These are phyloP conservation scores for Vaccinium vitisidaea DNA, from an alignment of 148 eudicot species.

Conservation along the genomic window DNA sequence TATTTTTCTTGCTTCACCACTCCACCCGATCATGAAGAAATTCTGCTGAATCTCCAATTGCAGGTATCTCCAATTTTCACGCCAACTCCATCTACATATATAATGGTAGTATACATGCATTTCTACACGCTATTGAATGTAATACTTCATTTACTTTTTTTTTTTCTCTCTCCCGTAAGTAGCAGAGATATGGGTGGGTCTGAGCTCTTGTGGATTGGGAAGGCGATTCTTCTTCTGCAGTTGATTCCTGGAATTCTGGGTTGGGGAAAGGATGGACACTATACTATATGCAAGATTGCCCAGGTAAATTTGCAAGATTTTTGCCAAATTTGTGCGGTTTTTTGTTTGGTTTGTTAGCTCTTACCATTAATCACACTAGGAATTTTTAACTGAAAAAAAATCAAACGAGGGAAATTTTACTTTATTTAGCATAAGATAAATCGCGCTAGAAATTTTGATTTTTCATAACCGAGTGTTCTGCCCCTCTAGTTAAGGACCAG, in stretches of 20 bases:
- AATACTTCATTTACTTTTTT: neutral
- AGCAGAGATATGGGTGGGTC: constrained; percentile 30
- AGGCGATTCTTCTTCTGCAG: constrained; percentile 35
- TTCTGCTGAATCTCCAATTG: neutral
- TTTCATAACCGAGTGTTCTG: neutral
- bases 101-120: neutral
- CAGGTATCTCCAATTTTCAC: neutral
- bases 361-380: neutral
- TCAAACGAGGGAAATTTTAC: neutral
- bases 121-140: neutral
- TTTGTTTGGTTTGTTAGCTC: neutral
- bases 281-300: constrained; percentile 60
- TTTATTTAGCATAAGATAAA: neutral
- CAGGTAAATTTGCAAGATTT: constrained; percentile 39
- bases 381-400: neutral
- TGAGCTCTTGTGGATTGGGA: constrained; percentile 31
- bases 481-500: neutral
- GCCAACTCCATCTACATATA: neutral
- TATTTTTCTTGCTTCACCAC: neutral
- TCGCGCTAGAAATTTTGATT: neutral
- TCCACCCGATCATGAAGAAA: neutral
- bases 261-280: constrained; percentile 90
- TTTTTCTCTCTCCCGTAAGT: neutral
- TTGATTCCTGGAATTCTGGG: constrained; percentile 44
- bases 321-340: neutral